These are phyloP conservation scores for Angophora floribunda DNA, from an alignment of 345 rosid species.

Conservation along the genomic window DNA sequence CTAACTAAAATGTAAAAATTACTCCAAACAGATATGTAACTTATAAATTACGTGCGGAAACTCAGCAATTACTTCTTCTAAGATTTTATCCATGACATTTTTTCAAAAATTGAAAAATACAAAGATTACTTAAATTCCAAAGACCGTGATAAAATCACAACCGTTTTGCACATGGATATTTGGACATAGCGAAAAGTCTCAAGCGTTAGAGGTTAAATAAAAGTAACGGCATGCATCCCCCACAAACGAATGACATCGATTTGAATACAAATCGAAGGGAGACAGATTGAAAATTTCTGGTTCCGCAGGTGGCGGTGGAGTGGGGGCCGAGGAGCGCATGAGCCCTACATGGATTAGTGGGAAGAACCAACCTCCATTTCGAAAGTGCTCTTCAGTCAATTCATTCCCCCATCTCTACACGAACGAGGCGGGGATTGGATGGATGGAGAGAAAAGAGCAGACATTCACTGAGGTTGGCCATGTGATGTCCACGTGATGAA, in stretches of 20 bases:
- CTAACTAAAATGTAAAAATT: not conserved
- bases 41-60: not conserved
- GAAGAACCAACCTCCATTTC: too few relatives aligned
- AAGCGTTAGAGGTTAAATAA: not conserved
- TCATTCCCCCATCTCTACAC: not conserved
- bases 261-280: not conserved
- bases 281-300: not conserved
- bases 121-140: not conserved
- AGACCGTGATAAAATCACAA: not conserved
- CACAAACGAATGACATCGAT: not conserved
- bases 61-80: not conserved
- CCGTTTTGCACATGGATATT: not conserved
- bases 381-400: not conserved
- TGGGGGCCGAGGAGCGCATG: not conserved
- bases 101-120: not conserved
- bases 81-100: not conserved
- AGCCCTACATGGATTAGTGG: too few relatives aligned
- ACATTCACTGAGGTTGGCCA: not conserved
- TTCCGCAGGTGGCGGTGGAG: not conserved
- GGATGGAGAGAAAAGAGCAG: not conserved
- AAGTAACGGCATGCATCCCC: not conserved
- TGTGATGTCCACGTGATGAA: not conserved
- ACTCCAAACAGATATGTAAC: not conserved
- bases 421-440: not conserved
- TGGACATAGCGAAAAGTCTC: not conserved